Evolutionary conservation across 139 green algal genomes (phyloP), one percentile per base, ranked within the genome.

Genomic region (Nannochloris sp.): DNA sequence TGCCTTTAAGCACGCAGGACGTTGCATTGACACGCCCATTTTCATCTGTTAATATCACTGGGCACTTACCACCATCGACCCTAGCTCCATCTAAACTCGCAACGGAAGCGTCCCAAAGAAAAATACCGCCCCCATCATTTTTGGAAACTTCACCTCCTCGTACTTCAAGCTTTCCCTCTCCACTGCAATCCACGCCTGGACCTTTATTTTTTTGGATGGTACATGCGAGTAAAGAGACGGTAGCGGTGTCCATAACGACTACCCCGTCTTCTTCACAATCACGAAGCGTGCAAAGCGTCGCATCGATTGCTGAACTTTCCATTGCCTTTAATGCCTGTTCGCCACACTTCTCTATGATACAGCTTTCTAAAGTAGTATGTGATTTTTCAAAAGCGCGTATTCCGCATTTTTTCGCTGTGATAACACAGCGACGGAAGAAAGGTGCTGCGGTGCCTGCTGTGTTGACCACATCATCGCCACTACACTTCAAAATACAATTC

Each of bases 401-500:
- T 4, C 82, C 79, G 32, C 31, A 70, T 39, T 84, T 85, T 25
- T 68, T 73, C 6, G 51, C 64, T 2, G 51, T 60, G 23, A 89
- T 39, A 15, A 39, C 48, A 71, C 83, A 90, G 29, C 70, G 54
- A 42, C 58, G 13, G n/a, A 90, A 69, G 4, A 61, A 64, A 19
- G 81, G 73, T 6, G 12, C 6, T 7, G 72, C 64, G 32, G 31
- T n/a, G 13, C 72, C 77, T 2, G n/a, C 34, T 5, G 76, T 46
- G 61, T 79, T 74, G 6, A 88, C 31, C 4, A 54, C 75, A 54
- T 87, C 71, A 61, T 85, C 79, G 7, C 81, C 83, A 25, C 53
- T 75, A 67, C 74, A 84, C 62, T 73, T 80, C 29, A 89, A 68
- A 27, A 38, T 37, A 71, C 70, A 83, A 38, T 75, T 54, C 45